Base-by-base conservation (phyloP, 2,329 filamentous ascomycete genomes). In the Ustulina deusta region DNA sequence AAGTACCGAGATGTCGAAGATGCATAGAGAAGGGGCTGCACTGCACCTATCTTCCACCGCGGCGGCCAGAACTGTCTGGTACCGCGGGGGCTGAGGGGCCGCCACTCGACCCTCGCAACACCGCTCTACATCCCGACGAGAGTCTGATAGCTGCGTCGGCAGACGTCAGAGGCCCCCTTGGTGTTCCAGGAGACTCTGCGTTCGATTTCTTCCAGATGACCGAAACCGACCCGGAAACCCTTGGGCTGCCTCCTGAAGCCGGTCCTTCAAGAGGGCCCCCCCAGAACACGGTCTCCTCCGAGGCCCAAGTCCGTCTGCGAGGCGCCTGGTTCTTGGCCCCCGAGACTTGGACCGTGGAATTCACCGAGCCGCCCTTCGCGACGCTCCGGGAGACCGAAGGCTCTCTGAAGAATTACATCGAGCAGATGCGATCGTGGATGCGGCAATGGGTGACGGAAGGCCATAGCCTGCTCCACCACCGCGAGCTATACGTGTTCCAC, bases 1-100 rank as follows among this genome's bases (percentile, higher is more conserved):
- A 74, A 10, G 65, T 76, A 1, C 79, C 79, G 2, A 60, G 72
- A 2, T 81, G 79, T 48, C 74, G 74, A 57, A 74, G 79, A 22
- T 81, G 79, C 42, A 67, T 61, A 27, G 68, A 71, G 10, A 74
- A 66, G 40, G 57, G 65, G 10, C 49, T 74, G 20, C 70, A 48
- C 25, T 77, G 71, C 65, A 57, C 60, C 13, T 77, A 76, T 64
- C 69, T 63, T n/a, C 72, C 71, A 1, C 60, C 68, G 13, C 71
- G 73, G 48, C 70, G 66, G 56, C 57, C 61, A 20, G 42, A 66
- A 22, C 25, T 17, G 6, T 22, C 20, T 9, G 27, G 58, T 29
- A 22, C 58, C 27, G 40, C 40, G 32, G 61, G n/a, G 32, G 46
- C 2, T 38, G 48, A 36, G 10, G 60, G 49, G 48, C 22, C 55